These are phyloP conservation scores for Cyanodermella asteris DNA, from an alignment of 2,329 filamentous ascomycete species.

Conservation along the genomic window DNA sequence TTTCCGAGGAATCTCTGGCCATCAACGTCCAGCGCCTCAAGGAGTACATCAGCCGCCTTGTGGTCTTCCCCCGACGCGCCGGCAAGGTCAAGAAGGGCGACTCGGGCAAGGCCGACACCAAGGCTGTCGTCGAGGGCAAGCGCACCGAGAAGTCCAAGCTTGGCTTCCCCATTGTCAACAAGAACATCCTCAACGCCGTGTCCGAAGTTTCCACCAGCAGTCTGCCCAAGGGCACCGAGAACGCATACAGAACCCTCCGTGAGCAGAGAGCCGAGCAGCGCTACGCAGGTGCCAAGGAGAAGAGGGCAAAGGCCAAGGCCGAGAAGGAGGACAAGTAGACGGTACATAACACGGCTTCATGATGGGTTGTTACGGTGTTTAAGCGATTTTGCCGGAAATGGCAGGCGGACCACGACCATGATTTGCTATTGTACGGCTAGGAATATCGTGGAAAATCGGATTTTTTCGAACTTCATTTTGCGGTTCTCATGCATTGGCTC, in stretches of 20 bases:
- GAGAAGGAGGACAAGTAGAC: no score
- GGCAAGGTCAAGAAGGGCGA: conserved; percentile 89
- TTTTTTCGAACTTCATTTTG: no score
- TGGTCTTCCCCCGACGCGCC: conserved; percentile 90
- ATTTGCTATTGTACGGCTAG: no score
- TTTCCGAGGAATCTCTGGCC: conserved; percentile 83
- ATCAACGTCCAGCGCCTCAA: conserved; percentile 94
- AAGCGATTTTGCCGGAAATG: no score
- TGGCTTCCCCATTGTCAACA: conserved; percentile 21
- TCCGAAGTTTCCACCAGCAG: conserved; percentile 64
- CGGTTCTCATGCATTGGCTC: no score
- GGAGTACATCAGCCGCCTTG: conserved; percentile 88
- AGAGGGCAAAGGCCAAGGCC: conserved; percentile 70
- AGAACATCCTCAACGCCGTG: conserved; percentile 36
- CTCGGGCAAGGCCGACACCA: conserved; percentile 63
- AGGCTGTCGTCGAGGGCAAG: conserved; percentile 34
- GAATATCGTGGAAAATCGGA: no score
- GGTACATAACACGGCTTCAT: no score
- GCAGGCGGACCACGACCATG: no score
- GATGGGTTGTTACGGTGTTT: no score
- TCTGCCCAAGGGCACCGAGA: conserved; percentile 57
- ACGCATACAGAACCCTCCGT: conserved; percentile 72
- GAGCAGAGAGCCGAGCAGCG: conserved; percentile 65
- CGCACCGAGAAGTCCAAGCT: conserved; percentile 24
- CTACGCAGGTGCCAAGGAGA: conserved; percentile 66